These are phyloP conservation scores for Sanghuangporus sanghuang DNA, from an alignment of 1,284 basidiomycete species.

Conservation along the genomic window DNA sequence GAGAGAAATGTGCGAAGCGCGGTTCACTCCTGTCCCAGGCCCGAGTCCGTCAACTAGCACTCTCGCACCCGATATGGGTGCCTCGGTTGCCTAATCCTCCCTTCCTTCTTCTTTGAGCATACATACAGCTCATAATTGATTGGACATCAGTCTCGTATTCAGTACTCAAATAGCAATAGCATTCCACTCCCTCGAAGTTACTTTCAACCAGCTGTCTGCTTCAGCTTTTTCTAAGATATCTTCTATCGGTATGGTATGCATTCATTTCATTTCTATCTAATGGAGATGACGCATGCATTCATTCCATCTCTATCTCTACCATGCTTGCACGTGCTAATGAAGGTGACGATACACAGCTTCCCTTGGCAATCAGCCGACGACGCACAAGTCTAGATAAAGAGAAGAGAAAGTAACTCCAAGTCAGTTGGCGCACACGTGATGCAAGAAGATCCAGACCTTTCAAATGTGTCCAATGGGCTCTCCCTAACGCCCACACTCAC, in stretches of 20 bases:
- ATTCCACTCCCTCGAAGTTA: no score
- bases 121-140: background rate
- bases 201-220: no score
- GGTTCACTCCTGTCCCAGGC: background rate
- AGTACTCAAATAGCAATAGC: no score
- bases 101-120: background rate
- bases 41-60: background rate
- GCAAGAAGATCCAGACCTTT: constrained; percentile 6
- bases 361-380: background rate
- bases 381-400: constrained; percentile 1
- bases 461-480: constrained; percentile 13
- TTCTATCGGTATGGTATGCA: no score
- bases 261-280: background rate
- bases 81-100: background rate
- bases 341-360: background rate
- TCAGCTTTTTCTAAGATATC: no score
- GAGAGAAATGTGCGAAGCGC: background rate
- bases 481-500: background rate
- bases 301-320: background rate
- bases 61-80: background rate
- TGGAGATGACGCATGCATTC: no score
- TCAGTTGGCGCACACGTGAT: background rate
- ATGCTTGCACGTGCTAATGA: background rate
- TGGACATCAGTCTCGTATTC: background rate
- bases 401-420: background rate